Evolutionary conservation across 2,329 filamentous ascomycete genomes (phyloP).

Genomic region (Aspergillus latus): DNA sequence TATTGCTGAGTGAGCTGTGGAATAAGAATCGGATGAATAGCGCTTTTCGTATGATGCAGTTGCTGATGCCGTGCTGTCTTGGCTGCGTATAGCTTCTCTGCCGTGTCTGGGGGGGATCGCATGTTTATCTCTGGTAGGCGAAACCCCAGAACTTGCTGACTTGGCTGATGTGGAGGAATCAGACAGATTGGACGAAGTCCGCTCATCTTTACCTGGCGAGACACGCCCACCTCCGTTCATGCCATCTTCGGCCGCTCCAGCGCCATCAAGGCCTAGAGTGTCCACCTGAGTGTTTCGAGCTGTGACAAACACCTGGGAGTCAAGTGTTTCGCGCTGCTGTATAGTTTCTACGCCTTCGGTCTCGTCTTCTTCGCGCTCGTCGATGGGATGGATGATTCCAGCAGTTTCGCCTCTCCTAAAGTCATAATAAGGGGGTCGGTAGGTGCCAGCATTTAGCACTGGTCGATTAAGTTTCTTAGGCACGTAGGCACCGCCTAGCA

Average conservation of each 20-base stretch:
- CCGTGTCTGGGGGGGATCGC: constrained; percentile 22
- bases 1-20: constrained; percentile 52
- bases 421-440: constrained; percentile 50
- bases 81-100: constrained; percentile 25
- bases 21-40: constrained; percentile 51
- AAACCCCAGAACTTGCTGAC: constrained; percentile 27
- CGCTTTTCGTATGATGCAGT: constrained; percentile 35
- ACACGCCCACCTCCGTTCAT: constrained; percentile 31
- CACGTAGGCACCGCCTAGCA: constrained; percentile 43
- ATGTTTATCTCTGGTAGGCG: constrained; percentile 27
- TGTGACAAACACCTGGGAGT: constrained; percentile 29
- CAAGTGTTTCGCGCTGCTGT: constrained; percentile 18
- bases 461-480: constrained; percentile 42
- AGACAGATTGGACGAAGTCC: constrained; percentile 58
- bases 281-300: constrained; percentile 26
- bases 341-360: constrained; percentile 23
- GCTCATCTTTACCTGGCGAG: constrained; percentile 54
- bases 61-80: constrained; percentile 27
- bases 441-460: constrained; percentile 39
- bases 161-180: constrained; percentile 46
- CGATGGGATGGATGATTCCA: constrained; percentile 62
- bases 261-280: not conserved
- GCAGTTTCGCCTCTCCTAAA: constrained; percentile 51
- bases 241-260: constrained; percentile 1
- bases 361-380: constrained; percentile 62